Base-by-base conservation (phyloP, 2,329 filamentous ascomycete genomes). In the Coniochaeta sp. region DNA sequence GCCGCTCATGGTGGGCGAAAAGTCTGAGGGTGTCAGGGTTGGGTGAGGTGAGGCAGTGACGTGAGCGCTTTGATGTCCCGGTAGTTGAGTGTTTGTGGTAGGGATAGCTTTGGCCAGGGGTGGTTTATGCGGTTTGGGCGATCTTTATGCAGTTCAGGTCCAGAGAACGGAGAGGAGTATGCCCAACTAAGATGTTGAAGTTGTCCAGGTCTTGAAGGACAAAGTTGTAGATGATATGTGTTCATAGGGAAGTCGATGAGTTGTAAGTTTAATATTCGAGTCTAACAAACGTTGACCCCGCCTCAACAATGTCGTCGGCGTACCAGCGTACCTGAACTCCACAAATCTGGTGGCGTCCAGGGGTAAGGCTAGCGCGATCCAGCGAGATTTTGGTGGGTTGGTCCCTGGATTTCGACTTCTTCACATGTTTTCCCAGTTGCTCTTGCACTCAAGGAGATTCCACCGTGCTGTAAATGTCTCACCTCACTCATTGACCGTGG, bases 1-100 rank as follows among this genome's bases (percentile, higher is more conserved):
- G 13, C 56, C 32, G 42, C 52, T 50, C 60, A 63, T 63, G 45
- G 38, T 20, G 31, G n/a, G n/a, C n/a, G n/a, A n/a, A n/a, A n/a
- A n/a, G n/a, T n/a, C n/a, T 40, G 18, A 12, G 4, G 22, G 18
- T 40, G 22, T 40, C 5, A 12, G n/a, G 18, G 22, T 22, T 22
- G 16, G 6, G 9, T 3, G 4, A 3, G 35, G 35, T 40, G 6
- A 6, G 7, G 33, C n/a, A 18, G 31, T 49, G 7, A 22, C 18
- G 5, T 26, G 38, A n/a, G n/a, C 13, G 20, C 38, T 13, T 40
- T 24, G 38, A 42, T 42, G n/a, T n/a, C n/a, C n/a, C n/a, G n/a
- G n/a, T n/a, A n/a, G n/a, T n/a, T n/a, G n/a, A n/a, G n/a, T n/a
- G n/a, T n/a, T n/a, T n/a, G n/a, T n/a, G n/a, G n/a, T n/a, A 10